Base-by-base conservation (phyloP, 2,329 filamentous ascomycete genomes). In the Incumbomyces lentus region DNA sequence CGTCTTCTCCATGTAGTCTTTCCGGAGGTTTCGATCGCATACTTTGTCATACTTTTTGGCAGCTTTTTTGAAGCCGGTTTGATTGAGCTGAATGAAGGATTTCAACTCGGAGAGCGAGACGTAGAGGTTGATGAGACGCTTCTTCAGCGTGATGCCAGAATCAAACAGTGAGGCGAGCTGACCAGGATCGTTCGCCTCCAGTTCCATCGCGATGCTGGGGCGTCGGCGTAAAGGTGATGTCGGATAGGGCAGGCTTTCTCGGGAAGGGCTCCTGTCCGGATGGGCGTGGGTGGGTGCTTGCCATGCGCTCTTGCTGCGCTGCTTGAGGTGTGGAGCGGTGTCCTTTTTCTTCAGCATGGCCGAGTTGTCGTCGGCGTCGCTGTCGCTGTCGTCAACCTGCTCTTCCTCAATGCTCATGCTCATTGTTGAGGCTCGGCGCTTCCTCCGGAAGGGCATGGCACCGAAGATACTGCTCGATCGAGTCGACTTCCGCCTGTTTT, bases 11-110 rank as follows among this genome's bases (percentile, higher is more conserved):
- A 95, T 79, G 63, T 95, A 98, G 38, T 74, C 70, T 12, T 77
- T 71, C 55, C 90, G 88, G 46, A 96, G 71, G 57, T 82, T 82
- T 54, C 82, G 82, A 64, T 95, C 84, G 48, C 95, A 69, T 48
- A 85, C 96, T 72, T 98, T 98, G 73, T 98, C 92, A 60, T 92
- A 98, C 66, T 98, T 98, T 69, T 98, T 98, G 55, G 96, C 69
- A 1, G 94, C 89, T 67, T 98, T 98, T 59, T 82, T 79, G 68
- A 98, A 98, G 11, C 92, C 92, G 0, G 92, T 98, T 67, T 85
- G 84, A 73, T 98, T 98, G 52, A 98, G 78, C 68, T 96, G 90
- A 46, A 89, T 82, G 60, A 89, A 98, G 1, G 90, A 96, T 62
- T 95, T 93, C 59, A 98, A 78, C 64, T 95, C 92, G 68, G 90